Evolutionary conservation across 2,329 filamentous ascomycete genomes (phyloP), one percentile per base, ranked within the genome.

Genomic region (Botrytis elliptica): DNA sequence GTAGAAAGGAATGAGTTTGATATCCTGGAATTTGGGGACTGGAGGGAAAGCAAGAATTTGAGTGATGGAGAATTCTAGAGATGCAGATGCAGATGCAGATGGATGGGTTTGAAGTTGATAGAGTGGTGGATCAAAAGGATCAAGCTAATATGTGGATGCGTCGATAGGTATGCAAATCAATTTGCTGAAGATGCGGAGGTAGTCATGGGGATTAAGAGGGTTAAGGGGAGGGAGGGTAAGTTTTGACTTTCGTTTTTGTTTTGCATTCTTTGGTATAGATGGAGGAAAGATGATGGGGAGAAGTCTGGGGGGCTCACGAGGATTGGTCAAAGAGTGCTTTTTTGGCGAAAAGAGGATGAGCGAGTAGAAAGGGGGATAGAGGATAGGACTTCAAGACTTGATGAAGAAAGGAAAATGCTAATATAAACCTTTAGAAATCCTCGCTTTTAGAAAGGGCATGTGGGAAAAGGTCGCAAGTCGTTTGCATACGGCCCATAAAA

Each of bases 401-500:
- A 25, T 2, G 20, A 7, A 14, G 36, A 12, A n/a, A 2, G 7
- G 6, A n/a, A 46, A 29, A 55, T 3, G 36, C 71, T 73, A 38
- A 64, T 40, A 20, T 49, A 10, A 36, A 38, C 7, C 29, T 44
- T 44, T 75, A 87, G 86, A 84, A 74, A 88, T 89, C 75, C 81
- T 88, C 8, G 80, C 82, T 18, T 79, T 88, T 46, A 83, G 87
- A n/a, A 83, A 86, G 77, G 81, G 80, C 8, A 84, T 88, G 82
- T 89, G 88, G 87, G 84, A 85, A 52, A 85, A 85, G 65, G 84
- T 89, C 5, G 79, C 82, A 1, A 83, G 82, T 62, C 81, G 87
- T 38, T 80, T 82, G 42, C 87, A 88, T 77, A 81, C 80, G 6
- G 83, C 85, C 0, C 70, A 80, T 0, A 85, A 86, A 80, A 83